Evolutionary conservation across 805 yeast genomes (phyloP).

Genomic region (Candida silvatica): DNA sequence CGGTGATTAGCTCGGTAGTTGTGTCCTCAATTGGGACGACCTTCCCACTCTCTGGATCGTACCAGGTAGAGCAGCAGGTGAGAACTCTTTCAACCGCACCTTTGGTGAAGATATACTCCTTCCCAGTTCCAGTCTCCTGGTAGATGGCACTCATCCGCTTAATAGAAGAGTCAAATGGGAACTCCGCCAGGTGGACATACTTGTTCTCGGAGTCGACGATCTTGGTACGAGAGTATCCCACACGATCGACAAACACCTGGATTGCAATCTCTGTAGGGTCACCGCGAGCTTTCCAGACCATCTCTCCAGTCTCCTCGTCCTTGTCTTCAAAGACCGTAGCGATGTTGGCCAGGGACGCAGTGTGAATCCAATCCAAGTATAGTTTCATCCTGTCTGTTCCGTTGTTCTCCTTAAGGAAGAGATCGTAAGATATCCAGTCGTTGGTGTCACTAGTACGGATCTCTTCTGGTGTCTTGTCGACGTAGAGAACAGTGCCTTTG

Average conservation of each 20-base stretch:
- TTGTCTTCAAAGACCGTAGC: constrained; percentile 50
- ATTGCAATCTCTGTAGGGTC: constrained; percentile 43
- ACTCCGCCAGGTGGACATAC: constrained; percentile 27
- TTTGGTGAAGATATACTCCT: constrained; percentile 38
- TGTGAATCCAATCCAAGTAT: constrained; percentile 44
- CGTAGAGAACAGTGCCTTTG: constrained; percentile 1
- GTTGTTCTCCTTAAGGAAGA: constrained; percentile 9
- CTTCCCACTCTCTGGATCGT: constrained; percentile 20
- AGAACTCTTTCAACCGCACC: constrained; percentile 74
- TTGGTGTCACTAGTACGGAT: constrained; percentile 27
- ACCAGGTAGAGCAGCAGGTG: constrained; percentile 28
- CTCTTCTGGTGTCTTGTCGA: constrained; percentile 26
- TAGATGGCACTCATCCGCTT: constrained; percentile 62
- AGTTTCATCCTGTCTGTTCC: constrained; percentile 10
- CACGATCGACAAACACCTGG: constrained; percentile 25
- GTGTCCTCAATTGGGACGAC: constrained; percentile 12
- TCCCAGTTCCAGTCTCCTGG: constrained; percentile 22
- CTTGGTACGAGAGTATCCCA: constrained; percentile 10
- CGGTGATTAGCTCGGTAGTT: constrained; percentile 33
- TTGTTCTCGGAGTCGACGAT: constrained; percentile 34
- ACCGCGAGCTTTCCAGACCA: constrained; percentile 41
- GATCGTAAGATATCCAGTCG: constrained; percentile 24
- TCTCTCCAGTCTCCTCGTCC: constrained; percentile 27
- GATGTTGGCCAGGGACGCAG: constrained; percentile 75
- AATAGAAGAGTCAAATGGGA: constrained; percentile 60